phyloP scores from a whole-genome alignment of 441 rosid genomes.

The Rhodomyrtus psidioides region DNA sequence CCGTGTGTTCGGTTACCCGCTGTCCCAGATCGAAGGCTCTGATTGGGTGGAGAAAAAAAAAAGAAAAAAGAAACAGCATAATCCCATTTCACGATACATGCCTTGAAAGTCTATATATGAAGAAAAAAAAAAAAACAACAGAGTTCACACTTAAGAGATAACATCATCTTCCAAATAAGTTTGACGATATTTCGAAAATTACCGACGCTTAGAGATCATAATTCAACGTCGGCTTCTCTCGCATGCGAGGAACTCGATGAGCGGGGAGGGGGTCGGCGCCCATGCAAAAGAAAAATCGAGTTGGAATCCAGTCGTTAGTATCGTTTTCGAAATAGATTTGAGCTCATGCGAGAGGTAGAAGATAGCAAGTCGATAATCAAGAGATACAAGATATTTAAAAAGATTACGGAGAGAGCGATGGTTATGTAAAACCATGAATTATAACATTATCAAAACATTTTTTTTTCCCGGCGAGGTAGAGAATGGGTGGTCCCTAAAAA shows the following conservation, averaged over 20 bases:
- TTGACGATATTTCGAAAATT: no score
- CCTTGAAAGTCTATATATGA: background rate
- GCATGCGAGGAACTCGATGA: no score
- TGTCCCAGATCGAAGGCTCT: background rate
- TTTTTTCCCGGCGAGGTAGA: background rate
- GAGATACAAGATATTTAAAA: no score
- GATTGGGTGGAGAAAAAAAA: background rate
- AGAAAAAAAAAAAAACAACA: background rate
- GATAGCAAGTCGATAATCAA: no score
- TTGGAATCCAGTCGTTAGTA: rapidly evolving
- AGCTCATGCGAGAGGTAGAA: rapidly evolving
- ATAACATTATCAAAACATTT: no score
- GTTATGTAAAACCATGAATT: no score
- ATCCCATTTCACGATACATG: background rate
- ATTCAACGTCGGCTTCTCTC: background rate
- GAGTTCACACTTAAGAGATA: no score
- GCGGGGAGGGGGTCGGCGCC: rapidly evolving
- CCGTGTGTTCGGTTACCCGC: background rate
- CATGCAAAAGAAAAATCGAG: background rate
- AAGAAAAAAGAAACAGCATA: background rate
- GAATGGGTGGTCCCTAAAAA: background rate
- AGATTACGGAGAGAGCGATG: no score
- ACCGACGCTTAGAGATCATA: no score
- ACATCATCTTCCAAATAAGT: no score
- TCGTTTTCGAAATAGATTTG: background rate